Evolutionary conservation across 495 filamentous ascomycete species (phyloP).

Genomic region (Aspergillus panamensis): DNA sequence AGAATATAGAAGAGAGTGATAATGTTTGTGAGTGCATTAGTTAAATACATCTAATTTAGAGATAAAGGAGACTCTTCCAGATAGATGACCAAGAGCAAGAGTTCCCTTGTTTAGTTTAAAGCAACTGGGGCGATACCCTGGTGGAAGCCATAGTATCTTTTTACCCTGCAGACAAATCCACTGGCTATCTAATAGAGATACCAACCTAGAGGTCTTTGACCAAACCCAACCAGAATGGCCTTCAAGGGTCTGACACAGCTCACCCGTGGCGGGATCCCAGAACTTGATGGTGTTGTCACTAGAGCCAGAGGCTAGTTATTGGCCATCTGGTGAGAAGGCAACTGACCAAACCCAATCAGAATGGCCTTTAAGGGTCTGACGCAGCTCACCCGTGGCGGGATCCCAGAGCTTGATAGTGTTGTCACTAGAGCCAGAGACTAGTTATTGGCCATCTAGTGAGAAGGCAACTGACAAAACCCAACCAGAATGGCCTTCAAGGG

Average conservation of each 20-base stretch:
- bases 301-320: constrained; percentile 1
- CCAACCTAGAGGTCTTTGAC: neutral
- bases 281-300: constrained; percentile 17
- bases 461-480: neutral
- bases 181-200: constrained; percentile 5
- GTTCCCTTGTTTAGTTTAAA: neutral
- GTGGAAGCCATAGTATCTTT: neutral
- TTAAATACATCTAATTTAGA: neutral
- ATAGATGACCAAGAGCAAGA: constrained; percentile 1
- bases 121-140: neutral
- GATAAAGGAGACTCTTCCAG: constrained; percentile 1
- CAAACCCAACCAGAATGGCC: constrained; percentile 6
- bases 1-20: constrained; percentile 8
- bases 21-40: neutral
- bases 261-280: neutral
- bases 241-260: neutral
- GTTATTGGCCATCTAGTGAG: constrained; percentile 1
- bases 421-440: constrained; percentile 19
- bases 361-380: neutral
- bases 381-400: neutral
- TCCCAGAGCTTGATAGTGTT: constrained; percentile 17
- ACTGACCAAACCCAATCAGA: neutral
- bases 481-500: constrained; percentile 12
- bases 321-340: constrained; percentile 16
- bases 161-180: neutral